Conservation (phyloP, 73 alveolate genomes). For the Paramecium caudatum region DNA sequence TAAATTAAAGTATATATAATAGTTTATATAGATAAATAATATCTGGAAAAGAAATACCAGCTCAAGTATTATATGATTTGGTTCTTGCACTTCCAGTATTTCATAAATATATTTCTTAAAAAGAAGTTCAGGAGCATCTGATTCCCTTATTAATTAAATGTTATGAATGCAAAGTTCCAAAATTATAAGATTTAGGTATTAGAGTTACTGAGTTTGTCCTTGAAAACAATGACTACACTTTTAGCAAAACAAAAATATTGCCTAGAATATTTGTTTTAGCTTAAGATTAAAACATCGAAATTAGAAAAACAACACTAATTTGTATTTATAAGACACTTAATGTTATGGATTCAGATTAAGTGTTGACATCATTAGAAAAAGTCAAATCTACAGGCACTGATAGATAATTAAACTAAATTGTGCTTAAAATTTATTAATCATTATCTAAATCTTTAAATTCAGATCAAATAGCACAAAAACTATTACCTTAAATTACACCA, state of each 20-base stretch:
- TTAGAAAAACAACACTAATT: constrained; percentile 43
- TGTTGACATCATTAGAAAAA: constrained; percentile 36
- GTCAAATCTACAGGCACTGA: constrained; percentile 52
- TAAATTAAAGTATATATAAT: constrained; percentile 1
- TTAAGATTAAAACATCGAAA: constrained; percentile 42
- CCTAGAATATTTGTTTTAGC: constrained; percentile 42
- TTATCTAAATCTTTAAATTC: constrained; percentile 30
- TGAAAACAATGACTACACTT: constrained; percentile 43
- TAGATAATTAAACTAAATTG: constrained; percentile 52
- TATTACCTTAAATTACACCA: constrained; percentile 59
- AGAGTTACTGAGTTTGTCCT: constrained; percentile 48
- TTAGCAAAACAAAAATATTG: constrained; percentile 29
- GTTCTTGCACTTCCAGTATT: constrained; percentile 55
- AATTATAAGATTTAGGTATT: constrained; percentile 57
- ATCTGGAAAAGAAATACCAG: constrained; percentile 64
- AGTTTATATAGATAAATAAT: neutral
- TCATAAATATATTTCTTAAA: constrained; percentile 52
- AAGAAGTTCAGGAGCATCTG: constrained; percentile 26
- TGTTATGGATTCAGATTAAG: constrained; percentile 36
- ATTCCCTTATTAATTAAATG: constrained; percentile 65
- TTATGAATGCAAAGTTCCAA: constrained; percentile 59
- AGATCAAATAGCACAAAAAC: constrained; percentile 4
- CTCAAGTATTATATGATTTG: constrained; percentile 58
- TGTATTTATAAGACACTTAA: constrained; percentile 47
- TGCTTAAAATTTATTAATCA: constrained; percentile 37